Evolutionary conservation across 1,284 basidiomycete genomes (phyloP).

Genomic region (Naganishia albida): DNA sequence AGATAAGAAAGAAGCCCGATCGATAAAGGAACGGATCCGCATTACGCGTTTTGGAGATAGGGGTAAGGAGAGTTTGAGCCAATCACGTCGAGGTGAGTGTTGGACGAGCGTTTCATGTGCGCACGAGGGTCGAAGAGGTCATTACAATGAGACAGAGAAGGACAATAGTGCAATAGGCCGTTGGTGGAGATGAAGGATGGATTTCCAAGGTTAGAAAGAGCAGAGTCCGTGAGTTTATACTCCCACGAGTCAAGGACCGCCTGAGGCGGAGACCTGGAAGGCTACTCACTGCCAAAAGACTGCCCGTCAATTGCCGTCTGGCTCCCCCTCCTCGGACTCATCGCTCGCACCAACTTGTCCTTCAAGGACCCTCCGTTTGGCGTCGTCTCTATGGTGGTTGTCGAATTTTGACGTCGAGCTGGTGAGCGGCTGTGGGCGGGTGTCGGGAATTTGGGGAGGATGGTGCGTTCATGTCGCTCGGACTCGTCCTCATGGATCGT

Average conservation of each 20-base stretch:
- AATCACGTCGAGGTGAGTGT: conserved; percentile 7
- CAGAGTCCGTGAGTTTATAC: background rate
- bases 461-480: conserved; percentile 12
- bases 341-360: conserved; percentile 25
- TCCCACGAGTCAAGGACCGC: background rate
- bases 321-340: conserved; percentile 30
- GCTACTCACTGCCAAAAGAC: conserved; percentile 35
- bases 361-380: background rate
- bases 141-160: conserved; percentile 13
- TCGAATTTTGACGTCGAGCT: conserved; percentile 5
- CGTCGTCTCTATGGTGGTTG: conserved; percentile 4
- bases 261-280: background rate
- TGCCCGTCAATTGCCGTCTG: conserved; percentile 20
- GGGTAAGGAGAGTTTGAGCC: conserved; percentile 1
- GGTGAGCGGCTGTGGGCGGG: conserved; percentile 24
- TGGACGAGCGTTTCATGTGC: conserved; percentile 23
- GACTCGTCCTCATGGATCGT: conserved; percentile 28
- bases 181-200: background rate
- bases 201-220: background rate
- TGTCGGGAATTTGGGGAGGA: conserved; percentile 21
- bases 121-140: background rate
- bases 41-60: conserved; percentile 10
- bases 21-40: conserved; percentile 1
- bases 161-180: background rate
- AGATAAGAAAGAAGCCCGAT: conserved; percentile 31